Conservation (phyloP, 1,284 basidiomycete genomes). For the Pholiota adiposa region DNA sequence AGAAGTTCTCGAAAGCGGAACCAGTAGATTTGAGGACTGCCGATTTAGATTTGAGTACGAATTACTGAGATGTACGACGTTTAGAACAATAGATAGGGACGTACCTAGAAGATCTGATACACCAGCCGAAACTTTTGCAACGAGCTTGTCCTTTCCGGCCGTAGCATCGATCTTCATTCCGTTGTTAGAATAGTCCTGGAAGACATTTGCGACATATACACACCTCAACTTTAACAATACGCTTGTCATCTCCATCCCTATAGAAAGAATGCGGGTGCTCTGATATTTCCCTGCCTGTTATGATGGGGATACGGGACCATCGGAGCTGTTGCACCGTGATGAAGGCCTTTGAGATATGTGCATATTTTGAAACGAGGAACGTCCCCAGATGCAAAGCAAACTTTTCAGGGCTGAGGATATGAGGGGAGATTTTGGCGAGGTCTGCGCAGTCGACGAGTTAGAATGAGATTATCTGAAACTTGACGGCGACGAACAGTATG, state of each 20-base stretch:
- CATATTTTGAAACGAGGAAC: slow-evolving; percentile 85
- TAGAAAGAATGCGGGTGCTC: slow-evolving; percentile 84
- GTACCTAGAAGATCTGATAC: slow-evolving; percentile 79
- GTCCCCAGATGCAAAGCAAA: slow-evolving; percentile 89
- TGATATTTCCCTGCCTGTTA: slow-evolving; percentile 34
- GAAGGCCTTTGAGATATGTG: slow-evolving; percentile 76
- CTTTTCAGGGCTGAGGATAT: slow-evolving; percentile 81
- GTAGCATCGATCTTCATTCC: slow-evolving; percentile 64
- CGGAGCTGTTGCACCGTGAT: slow-evolving; percentile 83
- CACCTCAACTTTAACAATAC: slow-evolving; percentile 68
- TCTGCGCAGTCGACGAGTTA: slow-evolving; percentile 46
- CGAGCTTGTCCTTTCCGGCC: slow-evolving; percentile 58
- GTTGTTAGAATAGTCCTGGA: not conserved
- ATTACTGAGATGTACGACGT: not conserved
- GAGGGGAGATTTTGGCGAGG: slow-evolving; percentile 85
- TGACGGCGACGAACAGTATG: slow-evolving; percentile 66
- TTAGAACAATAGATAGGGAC: slow-evolving; percentile 23
- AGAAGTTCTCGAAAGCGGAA: slow-evolving; percentile 84
- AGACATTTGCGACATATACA: slow-evolving; percentile 16
- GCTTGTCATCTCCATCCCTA: slow-evolving; percentile 91
- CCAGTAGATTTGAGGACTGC: slow-evolving; percentile 92
- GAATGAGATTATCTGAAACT: not conserved
- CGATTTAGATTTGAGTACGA: too few species aligned
- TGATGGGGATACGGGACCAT: slow-evolving; percentile 85
- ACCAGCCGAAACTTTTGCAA: slow-evolving; percentile 69